Evolutionary conservation across 257 asterid species (phyloP).

Genomic region (Jasminum sambac): DNA sequence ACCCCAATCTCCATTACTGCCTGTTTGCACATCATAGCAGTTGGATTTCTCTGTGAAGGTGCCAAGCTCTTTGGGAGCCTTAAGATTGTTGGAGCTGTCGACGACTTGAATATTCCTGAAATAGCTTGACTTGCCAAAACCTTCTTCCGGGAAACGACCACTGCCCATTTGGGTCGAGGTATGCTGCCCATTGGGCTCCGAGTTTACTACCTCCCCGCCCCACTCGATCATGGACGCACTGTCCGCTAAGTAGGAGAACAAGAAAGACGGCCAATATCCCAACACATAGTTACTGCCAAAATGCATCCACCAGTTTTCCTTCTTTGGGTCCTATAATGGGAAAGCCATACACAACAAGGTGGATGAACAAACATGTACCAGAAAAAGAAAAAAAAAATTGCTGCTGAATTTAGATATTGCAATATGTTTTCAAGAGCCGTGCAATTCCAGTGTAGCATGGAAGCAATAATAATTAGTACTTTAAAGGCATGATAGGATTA

Average conservation of each 20-base stretch:
- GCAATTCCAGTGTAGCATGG: constrained; percentile 1
- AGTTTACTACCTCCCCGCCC: constrained; percentile 92
- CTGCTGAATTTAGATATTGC: neutral
- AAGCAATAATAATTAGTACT: constrained; percentile 9
- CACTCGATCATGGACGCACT: constrained; percentile 88
- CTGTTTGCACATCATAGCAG: constrained; percentile 84
- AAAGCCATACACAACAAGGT: neutral
- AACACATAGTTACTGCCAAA: constrained; percentile 74
- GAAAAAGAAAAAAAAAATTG: too few species aligned
- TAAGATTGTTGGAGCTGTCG: constrained; percentile 76
- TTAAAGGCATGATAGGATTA: too few species aligned
- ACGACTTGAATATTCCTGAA: constrained; percentile 84
- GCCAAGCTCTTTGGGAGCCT: constrained; percentile 70
- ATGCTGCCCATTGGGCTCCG: constrained; percentile 71
- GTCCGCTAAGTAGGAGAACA: constrained; percentile 77
- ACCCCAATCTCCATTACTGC: constrained; percentile 83
- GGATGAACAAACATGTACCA: neutral
- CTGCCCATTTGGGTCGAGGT: constrained; percentile 93
- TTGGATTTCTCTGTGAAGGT: constrained; percentile 78
- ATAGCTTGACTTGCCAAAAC: constrained; percentile 79
- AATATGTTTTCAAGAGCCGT: neutral
- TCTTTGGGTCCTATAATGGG: constrained; percentile 67
- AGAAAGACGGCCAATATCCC: constrained; percentile 93
- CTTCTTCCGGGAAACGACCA: constrained; percentile 84
- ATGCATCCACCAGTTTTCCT: constrained; percentile 97